Conservation (phyloP, 2,329 filamentous ascomycete genomes). For the Leptographium lundbergii region DNA sequence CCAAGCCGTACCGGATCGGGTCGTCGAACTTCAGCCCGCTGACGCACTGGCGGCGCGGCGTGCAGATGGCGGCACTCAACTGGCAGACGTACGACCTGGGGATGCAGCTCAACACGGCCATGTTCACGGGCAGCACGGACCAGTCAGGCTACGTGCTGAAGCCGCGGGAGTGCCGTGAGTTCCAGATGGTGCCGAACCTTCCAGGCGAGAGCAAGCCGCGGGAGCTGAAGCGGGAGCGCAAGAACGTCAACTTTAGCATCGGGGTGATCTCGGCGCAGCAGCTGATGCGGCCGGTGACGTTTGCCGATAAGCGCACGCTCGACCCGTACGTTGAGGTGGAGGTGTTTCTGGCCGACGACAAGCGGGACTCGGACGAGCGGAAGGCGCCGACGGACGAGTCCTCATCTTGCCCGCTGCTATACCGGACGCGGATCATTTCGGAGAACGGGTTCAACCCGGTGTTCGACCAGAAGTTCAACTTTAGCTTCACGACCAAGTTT, state of each 20-base stretch:
- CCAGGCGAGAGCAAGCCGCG: slow-evolving; percentile 29
- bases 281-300: slow-evolving; percentile 65
- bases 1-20: slow-evolving; percentile 64
- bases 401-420: slow-evolving; percentile 16
- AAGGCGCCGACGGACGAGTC: slow-evolving; percentile 46
- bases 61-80: slow-evolving; percentile 95
- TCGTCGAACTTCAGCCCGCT: slow-evolving; percentile 94
- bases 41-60: slow-evolving; percentile 85
- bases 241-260: slow-evolving; percentile 72
- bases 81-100: slow-evolving; percentile 97
- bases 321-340: slow-evolving; percentile 94
- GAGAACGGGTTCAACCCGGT: slow-evolving; percentile 91
- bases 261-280: slow-evolving; percentile 91
- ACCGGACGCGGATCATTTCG: slow-evolving; percentile 66
- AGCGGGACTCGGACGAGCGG: slow-evolving; percentile 68
- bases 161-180: slow-evolving; percentile 69
- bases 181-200: slow-evolving; percentile 46
- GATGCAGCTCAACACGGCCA: slow-evolving; percentile 93
- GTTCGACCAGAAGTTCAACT: slow-evolving; percentile 68
- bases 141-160: slow-evolving; percentile 88
- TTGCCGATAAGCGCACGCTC: slow-evolving; percentile 45
- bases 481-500: slow-evolving; percentile 84
- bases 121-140: slow-evolving; percentile 86
- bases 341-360: slow-evolving; percentile 88
- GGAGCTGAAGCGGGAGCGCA: slow-evolving; percentile 59